Evolutionary conservation across 2,329 filamentous ascomycete species (phyloP).

Genomic region (Fusarium drepaniforme): DNA sequence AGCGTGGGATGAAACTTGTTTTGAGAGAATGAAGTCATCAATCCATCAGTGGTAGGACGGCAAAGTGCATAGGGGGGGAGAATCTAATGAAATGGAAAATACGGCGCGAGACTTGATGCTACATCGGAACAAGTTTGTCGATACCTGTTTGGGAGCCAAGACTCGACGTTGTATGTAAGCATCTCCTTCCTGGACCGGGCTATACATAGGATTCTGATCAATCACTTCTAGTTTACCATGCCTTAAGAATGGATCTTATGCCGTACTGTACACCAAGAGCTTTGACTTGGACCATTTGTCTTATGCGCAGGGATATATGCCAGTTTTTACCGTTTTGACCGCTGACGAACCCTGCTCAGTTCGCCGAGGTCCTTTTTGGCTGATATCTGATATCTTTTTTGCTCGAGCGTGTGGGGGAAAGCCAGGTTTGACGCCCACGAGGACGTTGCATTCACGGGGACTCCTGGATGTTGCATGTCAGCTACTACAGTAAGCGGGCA

Average conservation of each 20-base stretch:
- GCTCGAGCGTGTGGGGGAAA: background rate
- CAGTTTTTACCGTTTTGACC: conserved; percentile 11
- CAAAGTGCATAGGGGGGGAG: background rate
- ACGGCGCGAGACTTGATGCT: background rate
- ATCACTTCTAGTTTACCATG: background rate
- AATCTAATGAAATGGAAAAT: background rate
- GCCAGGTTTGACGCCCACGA: background rate
- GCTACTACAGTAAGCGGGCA: background rate
- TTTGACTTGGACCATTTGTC: background rate
- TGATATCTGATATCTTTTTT: background rate
- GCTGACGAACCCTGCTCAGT: conserved; percentile 2
- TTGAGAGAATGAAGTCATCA: conserved; percentile 26
- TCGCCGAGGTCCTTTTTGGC: background rate
- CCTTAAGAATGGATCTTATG: background rate
- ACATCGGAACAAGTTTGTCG: background rate
- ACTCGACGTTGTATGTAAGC: background rate
- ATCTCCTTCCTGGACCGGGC: background rate
- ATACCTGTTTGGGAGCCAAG: background rate
- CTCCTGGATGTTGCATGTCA: conserved; percentile 2
- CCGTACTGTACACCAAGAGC: background rate
- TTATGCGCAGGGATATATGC: background rate
- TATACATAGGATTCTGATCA: background rate
- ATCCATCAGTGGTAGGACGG: background rate
- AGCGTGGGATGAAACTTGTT: background rate
- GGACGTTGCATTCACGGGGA: conserved; percentile 7